Base-by-base conservation (phyloP, 495 filamentous ascomycete genomes). In the Lasiosphaeria miniovina region DNA sequence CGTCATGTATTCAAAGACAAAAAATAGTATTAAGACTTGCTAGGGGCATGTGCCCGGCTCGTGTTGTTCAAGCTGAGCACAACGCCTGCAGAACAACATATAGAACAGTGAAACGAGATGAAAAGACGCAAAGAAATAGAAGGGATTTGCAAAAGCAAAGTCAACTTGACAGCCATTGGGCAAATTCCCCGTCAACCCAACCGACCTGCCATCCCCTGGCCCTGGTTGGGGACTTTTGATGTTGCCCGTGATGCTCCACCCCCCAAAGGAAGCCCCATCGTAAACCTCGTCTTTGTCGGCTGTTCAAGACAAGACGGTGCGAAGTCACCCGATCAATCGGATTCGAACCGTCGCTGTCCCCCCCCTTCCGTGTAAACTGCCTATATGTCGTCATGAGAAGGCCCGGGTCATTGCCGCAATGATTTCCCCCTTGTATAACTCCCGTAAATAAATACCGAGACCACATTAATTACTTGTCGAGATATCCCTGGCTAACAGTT, bases 381-480 rank as follows among this genome's bases (percentile, higher is more conserved):
- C 54, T 53, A 56, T 65, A 57, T 61, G 61, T 71, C 61, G 59
- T 65, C 61, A 68, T 67, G 52, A 72, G 53, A 66, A 63, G 48
- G 51, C 38, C 59, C 60, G 51, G 61, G 48, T 59, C 61, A 40
- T 55, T 62, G 55, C 51, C 53, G 56, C 64, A 58, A 65, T 73
- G 59, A 65, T 55, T 52, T 61, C 60, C 55, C 61, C 68, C 64
- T 48, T 48, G 58, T 66, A 52, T 57, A 70, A 74, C 69, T 71
- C 69, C 62, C 63, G 65, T 68, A 69, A 69, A 70, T 71, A 64
- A 65, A 64, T 61, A 67, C 64, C 61, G 62, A 71, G 58, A 68
- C 67, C 59, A 62, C 69, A 63, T 61, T 62, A 64, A 62, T 64
- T 66, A 61, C 63, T 49, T 59, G 58, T 53, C 41, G 43, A 46